A percentile compares a stretch with the other conserved stretches of the same genome.
These are phyloP conservation scores for Colletotrichum graminicola DNA, from an alignment of 2,329 filamentous ascomycete genomes.

Conservation along the genomic window DNA sequence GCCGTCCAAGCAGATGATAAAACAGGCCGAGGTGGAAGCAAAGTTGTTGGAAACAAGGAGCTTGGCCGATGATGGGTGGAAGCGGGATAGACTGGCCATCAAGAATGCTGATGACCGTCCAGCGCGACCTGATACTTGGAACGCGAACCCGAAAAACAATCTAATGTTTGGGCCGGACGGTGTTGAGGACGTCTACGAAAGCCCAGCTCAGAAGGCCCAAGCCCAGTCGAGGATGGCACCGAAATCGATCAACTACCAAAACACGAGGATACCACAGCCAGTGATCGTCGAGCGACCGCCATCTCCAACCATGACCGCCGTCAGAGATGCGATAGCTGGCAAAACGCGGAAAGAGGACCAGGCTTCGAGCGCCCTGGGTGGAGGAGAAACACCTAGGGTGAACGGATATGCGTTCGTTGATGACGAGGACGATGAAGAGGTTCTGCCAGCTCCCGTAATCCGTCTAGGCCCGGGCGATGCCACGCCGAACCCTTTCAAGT, in stretches of 20 bases:
- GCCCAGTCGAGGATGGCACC: slow-evolving; percentile 79
- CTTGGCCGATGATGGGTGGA: slow-evolving; percentile 67
- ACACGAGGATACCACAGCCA: slow-evolving; percentile 79
- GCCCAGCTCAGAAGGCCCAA: slow-evolving; percentile 76
- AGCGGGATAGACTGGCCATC: slow-evolving; percentile 71
- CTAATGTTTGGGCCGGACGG: slow-evolving; percentile 88
- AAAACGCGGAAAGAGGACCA: slow-evolving; percentile 72
- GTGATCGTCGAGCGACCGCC: slow-evolving; percentile 64
- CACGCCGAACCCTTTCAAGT: slow-evolving; percentile 83
- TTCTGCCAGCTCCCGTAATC: slow-evolving; percentile 56
- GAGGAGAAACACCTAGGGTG: slow-evolving; percentile 86
- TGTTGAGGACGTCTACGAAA: slow-evolving; percentile 70
- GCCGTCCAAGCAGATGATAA: slow-evolving; percentile 81
- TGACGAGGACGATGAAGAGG: slow-evolving; percentile 72
- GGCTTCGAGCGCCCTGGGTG: slow-evolving; percentile 68
- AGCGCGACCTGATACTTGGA: slow-evolving; percentile 83
- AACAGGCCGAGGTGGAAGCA: slow-evolving; percentile 72
- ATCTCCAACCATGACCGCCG: slow-evolving; percentile 86
- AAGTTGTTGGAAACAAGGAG: slow-evolving; percentile 61
- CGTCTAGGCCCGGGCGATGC: slow-evolving; percentile 70
- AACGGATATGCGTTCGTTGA: slow-evolving; percentile 97
- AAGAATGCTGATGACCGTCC: slow-evolving; percentile 77
- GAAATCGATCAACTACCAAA: slow-evolving; percentile 82
- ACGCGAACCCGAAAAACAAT: slow-evolving; percentile 78
- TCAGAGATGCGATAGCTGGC: slow-evolving; percentile 86